A percentile compares a stretch with the other conserved stretches of the same genome.
Evolutionary conservation across 1,284 basidiomycete genomes (phyloP).

Genomic region (Papiliotrema flavescens): DNA sequence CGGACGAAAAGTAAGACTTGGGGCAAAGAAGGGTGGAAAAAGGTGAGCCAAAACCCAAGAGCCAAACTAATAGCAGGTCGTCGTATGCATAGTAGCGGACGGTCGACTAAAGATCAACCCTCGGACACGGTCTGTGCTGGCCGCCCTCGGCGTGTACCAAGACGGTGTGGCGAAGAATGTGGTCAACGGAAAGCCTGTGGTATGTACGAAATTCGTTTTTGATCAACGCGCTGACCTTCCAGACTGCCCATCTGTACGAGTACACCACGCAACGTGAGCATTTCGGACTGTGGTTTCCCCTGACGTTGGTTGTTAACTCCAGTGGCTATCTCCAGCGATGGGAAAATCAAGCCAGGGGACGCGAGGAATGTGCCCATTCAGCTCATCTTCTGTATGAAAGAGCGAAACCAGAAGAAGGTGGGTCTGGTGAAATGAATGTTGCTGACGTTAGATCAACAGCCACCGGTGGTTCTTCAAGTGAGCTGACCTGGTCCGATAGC

Average conservation of each 20-base stretch:
- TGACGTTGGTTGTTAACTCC: background rate
- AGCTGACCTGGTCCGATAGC: slow-evolving; percentile 6
- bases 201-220: slow-evolving; percentile 17
- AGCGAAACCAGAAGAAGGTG: slow-evolving; percentile 46
- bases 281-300: no score
- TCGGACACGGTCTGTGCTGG: slow-evolving; percentile 76
- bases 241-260: slow-evolving; percentile 88
- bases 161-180: slow-evolving; percentile 88
- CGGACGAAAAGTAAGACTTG: slow-evolving; percentile 70
- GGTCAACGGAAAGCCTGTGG: slow-evolving; percentile 77
- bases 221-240: background rate
- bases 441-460: slow-evolving; percentile 66
- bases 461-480: slow-evolving; percentile 88
- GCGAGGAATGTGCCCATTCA: slow-evolving; percentile 81
- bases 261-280: slow-evolving; percentile 80
- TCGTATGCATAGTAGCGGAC: slow-evolving; percentile 64
- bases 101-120: slow-evolving; percentile 81
- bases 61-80: slow-evolving; percentile 38
- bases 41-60: slow-evolving; percentile 53
- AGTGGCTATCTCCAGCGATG: slow-evolving; percentile 76
- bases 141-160: slow-evolving; percentile 81
- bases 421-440: background rate
- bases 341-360: slow-evolving; percentile 68
- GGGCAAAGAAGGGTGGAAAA: slow-evolving; percentile 97
- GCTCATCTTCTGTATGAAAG: slow-evolving; percentile 87